These are phyloP conservation scores for Dittrichia graveolens DNA, from an alignment of 129 eudicot genomes.

Conservation along the genomic window DNA sequence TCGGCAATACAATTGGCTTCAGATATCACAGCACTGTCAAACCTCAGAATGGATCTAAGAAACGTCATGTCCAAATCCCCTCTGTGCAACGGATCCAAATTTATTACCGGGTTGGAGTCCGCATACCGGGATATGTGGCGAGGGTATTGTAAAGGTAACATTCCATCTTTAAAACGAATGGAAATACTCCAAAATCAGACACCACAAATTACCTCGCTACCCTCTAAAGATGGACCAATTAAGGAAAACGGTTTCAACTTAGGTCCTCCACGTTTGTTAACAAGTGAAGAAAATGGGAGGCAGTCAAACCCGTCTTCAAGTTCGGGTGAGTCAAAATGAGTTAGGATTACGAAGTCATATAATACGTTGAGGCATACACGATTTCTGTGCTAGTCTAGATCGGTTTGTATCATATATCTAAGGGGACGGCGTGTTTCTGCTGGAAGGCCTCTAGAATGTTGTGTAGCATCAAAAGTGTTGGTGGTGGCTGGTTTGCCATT, in stretches of 20 bases:
- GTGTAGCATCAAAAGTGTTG: conserved; percentile 27
- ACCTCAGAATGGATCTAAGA: conserved; percentile 72
- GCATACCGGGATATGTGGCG: conserved; percentile 79
- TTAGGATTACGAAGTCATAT: conserved; percentile 6
- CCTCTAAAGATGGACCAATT: conserved; percentile 40
- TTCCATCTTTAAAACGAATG: conserved; percentile 71
- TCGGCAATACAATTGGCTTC: conserved; percentile 77
- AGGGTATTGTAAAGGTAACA: conserved; percentile 73
- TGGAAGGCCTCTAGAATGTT: conserved; percentile 30
- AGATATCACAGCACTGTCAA: conserved; percentile 66
- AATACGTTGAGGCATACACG: conserved; percentile 20
- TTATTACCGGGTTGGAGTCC: conserved; percentile 64
- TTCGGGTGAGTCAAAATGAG: conserved; percentile 34
- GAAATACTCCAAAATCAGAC: conserved; percentile 48
- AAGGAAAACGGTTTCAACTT: conserved; percentile 58
- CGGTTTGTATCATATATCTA: neutral
- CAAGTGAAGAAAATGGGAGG: conserved; percentile 48
- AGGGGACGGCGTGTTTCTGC: conserved; percentile 16
- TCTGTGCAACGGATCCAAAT: conserved; percentile 77
- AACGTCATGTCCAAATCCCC: conserved; percentile 85
- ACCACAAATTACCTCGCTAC: conserved; percentile 32
- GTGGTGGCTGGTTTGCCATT: conserved; percentile 14
- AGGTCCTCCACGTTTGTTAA: conserved; percentile 32
- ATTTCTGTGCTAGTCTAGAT: conserved; percentile 27
- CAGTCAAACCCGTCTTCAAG: conserved; percentile 35